Percentiles rank a stretch among this genome's conserved stretches.
These are phyloP conservation scores for Gremmenia infestans DNA, from an alignment of 2,329 filamentous ascomycete genomes.

Conservation along the genomic window DNA sequence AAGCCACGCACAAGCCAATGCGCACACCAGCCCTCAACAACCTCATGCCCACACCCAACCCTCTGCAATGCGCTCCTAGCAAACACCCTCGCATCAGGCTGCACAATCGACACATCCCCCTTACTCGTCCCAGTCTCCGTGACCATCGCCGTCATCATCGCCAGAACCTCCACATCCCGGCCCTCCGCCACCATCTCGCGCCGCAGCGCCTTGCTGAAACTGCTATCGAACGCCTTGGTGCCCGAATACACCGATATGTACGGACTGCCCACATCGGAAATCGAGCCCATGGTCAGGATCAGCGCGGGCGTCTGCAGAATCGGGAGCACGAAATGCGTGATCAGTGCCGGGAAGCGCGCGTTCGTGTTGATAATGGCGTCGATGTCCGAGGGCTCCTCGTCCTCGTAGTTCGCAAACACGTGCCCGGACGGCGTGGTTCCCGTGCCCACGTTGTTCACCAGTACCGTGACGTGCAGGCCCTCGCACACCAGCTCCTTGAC, in stretches of 20 bases:
- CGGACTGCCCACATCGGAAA: slow-evolving; percentile 42
- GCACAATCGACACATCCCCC: slow-evolving; percentile 22
- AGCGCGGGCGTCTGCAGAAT: slow-evolving; percentile 40
- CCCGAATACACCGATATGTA: slow-evolving; percentile 42
- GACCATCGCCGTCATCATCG: slow-evolving; percentile 33
- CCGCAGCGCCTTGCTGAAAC: slow-evolving; percentile 36
- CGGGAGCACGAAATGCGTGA: slow-evolving; percentile 44
- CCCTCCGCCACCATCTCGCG: slow-evolving; percentile 39
- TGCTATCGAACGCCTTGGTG: slow-evolving; percentile 42
- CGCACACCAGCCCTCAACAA: slow-evolving; percentile 10
- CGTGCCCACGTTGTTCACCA: slow-evolving; percentile 52
- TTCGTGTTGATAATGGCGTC: slow-evolving; percentile 43
- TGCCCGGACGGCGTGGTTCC: slow-evolving; percentile 31
- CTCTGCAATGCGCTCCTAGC: slow-evolving; percentile 32
- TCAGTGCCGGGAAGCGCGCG: slow-evolving; percentile 43
- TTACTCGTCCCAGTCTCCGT: slow-evolving; percentile 22
- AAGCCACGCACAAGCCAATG: slow-evolving; percentile 7
- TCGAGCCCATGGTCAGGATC: slow-evolving; percentile 47
- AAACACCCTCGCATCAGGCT: slow-evolving; percentile 28
- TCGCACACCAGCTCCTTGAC: not conserved
- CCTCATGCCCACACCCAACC: slow-evolving; percentile 32
- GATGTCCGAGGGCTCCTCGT: slow-evolving; percentile 34
- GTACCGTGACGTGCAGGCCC: slow-evolving; percentile 39
- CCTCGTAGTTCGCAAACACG: slow-evolving; percentile 34
- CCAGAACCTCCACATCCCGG: slow-evolving; percentile 36